Conservation (phyloP, 2,329 filamentous ascomycete genomes). For the Penicillium sp. region DNA sequence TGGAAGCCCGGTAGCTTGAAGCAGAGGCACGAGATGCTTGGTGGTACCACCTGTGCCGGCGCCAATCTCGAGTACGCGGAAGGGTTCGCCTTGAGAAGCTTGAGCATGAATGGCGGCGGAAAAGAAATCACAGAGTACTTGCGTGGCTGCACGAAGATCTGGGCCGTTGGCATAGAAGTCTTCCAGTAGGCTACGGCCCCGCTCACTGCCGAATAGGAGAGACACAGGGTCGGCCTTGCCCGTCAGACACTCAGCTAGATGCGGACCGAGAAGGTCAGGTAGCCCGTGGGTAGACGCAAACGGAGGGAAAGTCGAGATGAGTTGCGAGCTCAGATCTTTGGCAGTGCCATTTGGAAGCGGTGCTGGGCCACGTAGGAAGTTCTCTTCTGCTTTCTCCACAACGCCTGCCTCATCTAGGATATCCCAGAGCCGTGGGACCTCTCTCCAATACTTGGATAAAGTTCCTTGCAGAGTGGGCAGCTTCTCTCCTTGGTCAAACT, state of each 20-base stretch:
- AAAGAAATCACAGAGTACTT: neutral
- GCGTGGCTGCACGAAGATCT: neutral
- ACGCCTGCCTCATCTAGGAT: no score
- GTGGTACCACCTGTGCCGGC: constrained; percentile 41
- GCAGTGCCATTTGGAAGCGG: no score
- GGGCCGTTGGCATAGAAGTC: constrained; percentile 12
- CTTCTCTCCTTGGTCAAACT: neutral
- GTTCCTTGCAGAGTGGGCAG: no score
- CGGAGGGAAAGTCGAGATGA: no score
- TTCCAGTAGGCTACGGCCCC: constrained; percentile 11
- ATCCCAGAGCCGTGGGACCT: no score
- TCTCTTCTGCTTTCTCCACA: no score
- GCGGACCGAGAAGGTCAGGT: constrained; percentile 31
- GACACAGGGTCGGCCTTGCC: constrained; percentile 39
- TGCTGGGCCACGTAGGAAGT: no score
- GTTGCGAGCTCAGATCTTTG: no score
- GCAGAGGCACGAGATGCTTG: constrained; percentile 17
- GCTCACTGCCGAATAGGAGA: constrained; percentile 40
- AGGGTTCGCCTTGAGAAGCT: constrained; percentile 11
- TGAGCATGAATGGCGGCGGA: neutral
- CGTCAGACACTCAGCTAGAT: constrained; percentile 40
- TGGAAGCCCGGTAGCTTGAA: constrained; percentile 21
- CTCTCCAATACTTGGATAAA: no score
- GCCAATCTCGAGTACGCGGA: constrained; percentile 34
- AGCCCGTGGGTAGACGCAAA: constrained; percentile 36